Conservation (phyloP, 345 rosid species). For the Boechera stricta region DNA sequence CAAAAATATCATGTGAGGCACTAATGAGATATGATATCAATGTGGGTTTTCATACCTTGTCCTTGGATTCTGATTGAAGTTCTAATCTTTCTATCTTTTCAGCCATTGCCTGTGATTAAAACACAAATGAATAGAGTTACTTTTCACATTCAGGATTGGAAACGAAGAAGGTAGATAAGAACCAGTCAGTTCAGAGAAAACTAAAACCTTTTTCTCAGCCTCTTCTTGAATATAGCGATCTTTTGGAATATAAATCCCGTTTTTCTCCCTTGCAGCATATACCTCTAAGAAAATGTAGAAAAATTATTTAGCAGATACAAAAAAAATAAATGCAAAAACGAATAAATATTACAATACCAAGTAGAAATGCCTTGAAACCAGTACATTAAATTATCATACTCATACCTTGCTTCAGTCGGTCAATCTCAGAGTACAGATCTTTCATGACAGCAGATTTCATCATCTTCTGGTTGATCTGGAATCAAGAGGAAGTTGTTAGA, state of each 20-base stretch:
- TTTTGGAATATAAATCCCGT: slow-evolving; percentile 48
- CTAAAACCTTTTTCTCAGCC: slow-evolving; percentile 49
- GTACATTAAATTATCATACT: not conserved
- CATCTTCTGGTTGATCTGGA: slow-evolving; percentile 98
- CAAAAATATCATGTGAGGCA: not conserved
- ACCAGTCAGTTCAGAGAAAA: slow-evolving; percentile 16
- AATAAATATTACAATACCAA: not conserved
- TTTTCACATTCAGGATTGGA: slow-evolving; percentile 21
- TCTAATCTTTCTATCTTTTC: slow-evolving; percentile 97
- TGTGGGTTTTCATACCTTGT: slow-evolving; percentile 57
- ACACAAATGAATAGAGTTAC: slow-evolving; percentile 8
- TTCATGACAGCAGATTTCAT: slow-evolving; percentile 98
- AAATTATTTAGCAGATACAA: not conserved
- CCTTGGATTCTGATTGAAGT: slow-evolving; percentile 86
- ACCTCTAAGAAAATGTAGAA: slow-evolving; percentile 38
- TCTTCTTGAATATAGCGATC: slow-evolving; percentile 49
- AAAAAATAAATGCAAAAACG: not conserved
- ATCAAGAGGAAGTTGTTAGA: slow-evolving; percentile 23
- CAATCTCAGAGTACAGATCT: slow-evolving; percentile 97
- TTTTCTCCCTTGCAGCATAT: slow-evolving; percentile 50
- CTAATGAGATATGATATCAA: slow-evolving; percentile 4
- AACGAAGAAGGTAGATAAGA: slow-evolving; percentile 3
- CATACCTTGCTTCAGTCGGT: slow-evolving; percentile 93
- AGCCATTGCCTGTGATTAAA: slow-evolving; percentile 77
- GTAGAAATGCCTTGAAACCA: slow-evolving; percentile 15